A percentile compares a stretch with the other conserved stretches of the same genome.
Evolutionary conservation across 495 filamentous ascomycete genomes (phyloP).

Genomic region (Hypoxylon lenormandii): DNA sequence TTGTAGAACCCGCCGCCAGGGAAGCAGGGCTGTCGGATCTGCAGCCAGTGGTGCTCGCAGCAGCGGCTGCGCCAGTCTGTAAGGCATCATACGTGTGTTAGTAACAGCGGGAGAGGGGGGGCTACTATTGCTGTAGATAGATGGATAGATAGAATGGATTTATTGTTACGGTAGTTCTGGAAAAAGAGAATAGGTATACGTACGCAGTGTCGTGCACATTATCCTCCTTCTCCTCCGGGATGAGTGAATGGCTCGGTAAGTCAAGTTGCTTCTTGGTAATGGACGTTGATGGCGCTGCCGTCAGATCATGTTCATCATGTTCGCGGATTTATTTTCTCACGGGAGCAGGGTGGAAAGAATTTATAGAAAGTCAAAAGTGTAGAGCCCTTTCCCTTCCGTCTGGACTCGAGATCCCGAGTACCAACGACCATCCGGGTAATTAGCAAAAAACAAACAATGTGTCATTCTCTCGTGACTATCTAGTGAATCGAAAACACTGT

Average conservation of each 20-base stretch:
- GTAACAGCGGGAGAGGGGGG: background rate
- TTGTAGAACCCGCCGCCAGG: conserved; percentile 52
- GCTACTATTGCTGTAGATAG: background rate
- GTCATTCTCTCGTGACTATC: background rate
- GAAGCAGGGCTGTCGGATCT: conserved; percentile 51
- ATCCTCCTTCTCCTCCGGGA: conserved; percentile 4
- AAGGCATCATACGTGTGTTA: conserved; percentile 20
- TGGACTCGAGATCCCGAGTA: background rate
- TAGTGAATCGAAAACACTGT: background rate
- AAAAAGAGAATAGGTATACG: conserved; percentile 10
- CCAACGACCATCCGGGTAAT: background rate
- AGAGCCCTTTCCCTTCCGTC: background rate
- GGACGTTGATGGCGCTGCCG: background rate
- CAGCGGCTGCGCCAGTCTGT: conserved; percentile 51
- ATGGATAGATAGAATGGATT: background rate
- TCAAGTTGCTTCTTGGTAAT: background rate
- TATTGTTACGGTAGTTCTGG: too few relatives aligned
- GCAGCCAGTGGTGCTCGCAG: conserved; percentile 58
- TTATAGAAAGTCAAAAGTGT: too few relatives aligned
- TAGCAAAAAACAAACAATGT: background rate
- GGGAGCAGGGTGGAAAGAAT: too few relatives aligned
- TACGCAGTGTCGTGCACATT: conserved; percentile 44
- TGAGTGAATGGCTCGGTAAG: background rate
- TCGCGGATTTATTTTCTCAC: background rate
- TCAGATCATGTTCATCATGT: background rate